Evolutionary conservation across 192 early-diverging fungal species (phyloP).

Genomic region (Pilaira anomala): DNA sequence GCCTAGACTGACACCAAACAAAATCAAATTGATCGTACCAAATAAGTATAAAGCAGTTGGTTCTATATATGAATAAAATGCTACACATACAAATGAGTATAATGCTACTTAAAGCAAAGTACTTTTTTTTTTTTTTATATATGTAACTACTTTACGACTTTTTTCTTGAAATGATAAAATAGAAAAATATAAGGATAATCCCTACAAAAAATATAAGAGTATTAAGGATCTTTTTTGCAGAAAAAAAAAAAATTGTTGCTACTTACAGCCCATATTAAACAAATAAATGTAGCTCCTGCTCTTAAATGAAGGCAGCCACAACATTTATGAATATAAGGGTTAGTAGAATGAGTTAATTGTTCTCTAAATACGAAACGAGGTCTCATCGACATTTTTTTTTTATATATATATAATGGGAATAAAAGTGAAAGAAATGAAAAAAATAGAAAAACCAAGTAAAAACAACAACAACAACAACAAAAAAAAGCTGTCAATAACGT

Average conservation of each 20-base stretch:
- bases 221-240: background rate
- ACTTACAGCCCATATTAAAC: constrained; percentile 23
- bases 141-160: constrained; percentile 25
- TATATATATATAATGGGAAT: background rate
- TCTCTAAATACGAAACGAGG: background rate
- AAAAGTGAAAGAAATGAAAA: background rate
- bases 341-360: background rate
- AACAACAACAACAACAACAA: too few species aligned
- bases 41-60: constrained; percentile 1
- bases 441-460: too few species aligned
- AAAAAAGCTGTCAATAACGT: too few species aligned
- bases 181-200: constrained; percentile 32
- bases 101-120: background rate
- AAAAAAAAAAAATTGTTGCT: background rate
- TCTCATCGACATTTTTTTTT: too few species aligned
- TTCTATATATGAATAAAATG: constrained; percentile 14
- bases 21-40: constrained; percentile 8
- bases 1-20: constrained; percentile 9
- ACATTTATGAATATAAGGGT: constrained; percentile 4
- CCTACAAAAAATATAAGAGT: constrained; percentile 3
- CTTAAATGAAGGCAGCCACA: constrained; percentile 23
- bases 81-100: background rate
- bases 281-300: background rate
- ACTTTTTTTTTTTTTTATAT: too few species aligned
- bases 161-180: constrained; percentile 29